A percentile compares a stretch with the other conserved stretches of the same genome.
phyloP scores from a whole-genome alignment of 2,329 filamentous ascomycete species.

The Cryphonectria parasitica region DNA sequence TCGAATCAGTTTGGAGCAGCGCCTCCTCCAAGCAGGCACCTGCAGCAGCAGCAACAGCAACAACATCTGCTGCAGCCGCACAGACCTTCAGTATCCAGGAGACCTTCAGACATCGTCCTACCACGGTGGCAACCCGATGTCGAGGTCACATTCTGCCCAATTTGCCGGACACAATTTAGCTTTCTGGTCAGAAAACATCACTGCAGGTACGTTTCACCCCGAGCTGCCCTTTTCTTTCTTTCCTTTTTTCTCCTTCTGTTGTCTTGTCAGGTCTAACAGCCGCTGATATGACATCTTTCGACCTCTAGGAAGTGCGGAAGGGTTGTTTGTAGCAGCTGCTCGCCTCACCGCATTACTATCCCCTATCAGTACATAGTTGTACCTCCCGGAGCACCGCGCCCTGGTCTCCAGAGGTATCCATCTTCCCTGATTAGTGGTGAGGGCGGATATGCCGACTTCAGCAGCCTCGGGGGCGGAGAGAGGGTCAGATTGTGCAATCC shows the following conservation, averaged over 20 bases:
- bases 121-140: slow-evolving; percentile 89
- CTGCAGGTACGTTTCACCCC: slow-evolving; percentile 66
- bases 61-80: not conserved
- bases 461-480: slow-evolving; percentile 56
- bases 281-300: slow-evolving; percentile 6
- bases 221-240: not conserved
- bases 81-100: slow-evolving; percentile 19
- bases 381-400: slow-evolving; percentile 56
- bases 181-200: slow-evolving; percentile 91
- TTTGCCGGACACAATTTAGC: slow-evolving; percentile 78
- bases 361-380: slow-evolving; percentile 91
- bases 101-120: slow-evolving; percentile 54
- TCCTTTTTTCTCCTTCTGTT: not conserved
- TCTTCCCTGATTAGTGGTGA: slow-evolving; percentile 46
- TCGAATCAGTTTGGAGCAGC: slow-evolving; percentile 17
- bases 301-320: slow-evolving; percentile 80
- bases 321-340: slow-evolving; percentile 88
- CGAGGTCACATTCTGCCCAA: slow-evolving; percentile 81
- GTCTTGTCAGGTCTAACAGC: not conserved
- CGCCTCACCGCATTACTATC: slow-evolving; percentile 92
- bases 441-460: slow-evolving; percentile 48
- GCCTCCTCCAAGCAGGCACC: not conserved
- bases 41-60: slow-evolving; percentile 7
- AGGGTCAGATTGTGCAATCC: slow-evolving; percentile 64
- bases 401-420: slow-evolving; percentile 42